A percentile compares a stretch with the other conserved stretches of the same genome.
phyloP scores from a whole-genome alignment of 2,329 filamentous ascomycete genomes.

The Tetracladium maxilliforme region DNA sequence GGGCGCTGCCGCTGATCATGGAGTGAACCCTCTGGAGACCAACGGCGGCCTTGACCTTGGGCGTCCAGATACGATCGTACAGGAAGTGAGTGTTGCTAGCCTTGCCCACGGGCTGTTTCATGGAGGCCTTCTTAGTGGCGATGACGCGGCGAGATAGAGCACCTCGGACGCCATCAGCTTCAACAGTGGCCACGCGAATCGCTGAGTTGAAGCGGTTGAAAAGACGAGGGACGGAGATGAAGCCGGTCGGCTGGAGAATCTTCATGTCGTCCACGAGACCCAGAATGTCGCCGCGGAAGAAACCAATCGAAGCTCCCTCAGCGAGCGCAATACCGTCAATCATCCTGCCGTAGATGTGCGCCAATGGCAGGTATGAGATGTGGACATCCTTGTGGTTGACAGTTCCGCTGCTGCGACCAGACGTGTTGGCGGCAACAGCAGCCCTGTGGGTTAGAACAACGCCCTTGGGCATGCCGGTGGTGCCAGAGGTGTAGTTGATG shows the following conservation, averaged over 20 bases:
- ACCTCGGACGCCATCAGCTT: slow-evolving; percentile 68
- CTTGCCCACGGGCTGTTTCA: slow-evolving; percentile 56
- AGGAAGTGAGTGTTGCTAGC: slow-evolving; percentile 68
- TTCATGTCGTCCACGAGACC: slow-evolving; percentile 87
- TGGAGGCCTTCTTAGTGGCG: slow-evolving; percentile 61
- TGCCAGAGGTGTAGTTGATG: slow-evolving; percentile 83
- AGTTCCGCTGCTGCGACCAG: too few species aligned
- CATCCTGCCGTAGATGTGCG: slow-evolving; percentile 86
- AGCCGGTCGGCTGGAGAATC: slow-evolving; percentile 63
- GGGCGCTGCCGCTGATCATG: slow-evolving; percentile 82
- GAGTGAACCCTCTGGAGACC: slow-evolving; percentile 59
- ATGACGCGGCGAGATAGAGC: slow-evolving; percentile 69
- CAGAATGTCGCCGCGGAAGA: slow-evolving; percentile 83
- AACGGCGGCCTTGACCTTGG: slow-evolving; percentile 71
- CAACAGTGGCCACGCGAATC: slow-evolving; percentile 64
- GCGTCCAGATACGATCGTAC: slow-evolving; percentile 80
- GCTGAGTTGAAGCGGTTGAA: slow-evolving; percentile 82
- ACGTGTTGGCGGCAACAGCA: slow-evolving; percentile 58
- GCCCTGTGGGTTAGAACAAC: slow-evolving; percentile 72
- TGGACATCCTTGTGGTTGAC: slow-evolving; percentile 44
- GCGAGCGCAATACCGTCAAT: slow-evolving; percentile 63
- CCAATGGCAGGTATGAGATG: slow-evolving; percentile 81
- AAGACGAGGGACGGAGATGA: slow-evolving; percentile 80
- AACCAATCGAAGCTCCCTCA: slow-evolving; percentile 64
- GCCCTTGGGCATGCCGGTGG: slow-evolving; percentile 70